Evolutionary conservation across 2,329 filamentous ascomycete species (phyloP), one percentile per base, ranked within the genome.

Genomic region (Purpureocillium lavendulum): DNA sequence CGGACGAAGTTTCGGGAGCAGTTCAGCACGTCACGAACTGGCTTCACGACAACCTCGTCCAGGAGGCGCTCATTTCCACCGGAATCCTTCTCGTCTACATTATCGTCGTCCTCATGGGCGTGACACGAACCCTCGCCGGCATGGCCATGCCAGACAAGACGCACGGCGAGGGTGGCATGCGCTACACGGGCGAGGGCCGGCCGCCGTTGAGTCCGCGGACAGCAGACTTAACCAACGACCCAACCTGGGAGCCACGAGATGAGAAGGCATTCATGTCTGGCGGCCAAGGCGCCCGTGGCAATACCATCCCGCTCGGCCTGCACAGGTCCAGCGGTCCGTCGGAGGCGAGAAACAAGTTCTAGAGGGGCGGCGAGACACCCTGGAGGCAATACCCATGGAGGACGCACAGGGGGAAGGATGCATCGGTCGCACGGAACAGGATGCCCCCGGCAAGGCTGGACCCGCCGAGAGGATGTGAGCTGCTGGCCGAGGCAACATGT

Each of bases 1-100:
- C 80, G 30, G 86, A 96, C 62, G 84, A 89, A 54, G 84, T 97
- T 50, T 85, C 82, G 13, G 79, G 73, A 44, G 85, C 87, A 16
- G 76, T 97, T 32, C 58, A 74, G 41, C 74, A 79, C 46, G 82
- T 96, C 42, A 75, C 81, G 21, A 63, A 72, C 44, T 78, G 77
- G 56, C 68, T 97, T 16, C 67, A 76, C 52, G 73, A 74, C 40
- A 77, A 71, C 47, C 79, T 98, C 46, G 69, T 78, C 36, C 77
- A 80, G 44, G 87, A 96, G 61, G 81, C 84, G 2, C 75, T 94
- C 47, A 88, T 97, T 49, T 85, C 89, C 3, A 71, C 75, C 0
- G 77, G 72, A 37, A 66, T 98, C 4, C 62, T 96, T 11, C 65
- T 86, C 4, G 64, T 94, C 21, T 98, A 88, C 71, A 53, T 94